Evolutionary conservation across 257 asterid genomes (phyloP).

Genomic region (Nicotiana noctiflora): DNA sequence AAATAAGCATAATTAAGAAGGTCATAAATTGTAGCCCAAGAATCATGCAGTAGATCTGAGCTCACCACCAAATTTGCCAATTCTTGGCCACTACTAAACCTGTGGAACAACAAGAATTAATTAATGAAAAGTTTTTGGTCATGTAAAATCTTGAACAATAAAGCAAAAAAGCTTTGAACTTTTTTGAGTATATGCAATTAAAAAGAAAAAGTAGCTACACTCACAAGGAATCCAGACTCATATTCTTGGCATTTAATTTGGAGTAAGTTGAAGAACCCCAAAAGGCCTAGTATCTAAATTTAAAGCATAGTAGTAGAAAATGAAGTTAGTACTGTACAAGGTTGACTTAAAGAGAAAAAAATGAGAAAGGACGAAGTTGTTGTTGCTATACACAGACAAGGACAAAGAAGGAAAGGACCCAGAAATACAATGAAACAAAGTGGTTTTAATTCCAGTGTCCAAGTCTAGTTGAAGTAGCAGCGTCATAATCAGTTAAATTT

Average conservation of each 20-base stretch:
- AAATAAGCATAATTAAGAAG: not conserved
- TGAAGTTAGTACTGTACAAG: not conserved
- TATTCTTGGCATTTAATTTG: not conserved
- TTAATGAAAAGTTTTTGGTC: not conserved
- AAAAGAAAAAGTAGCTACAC: not conserved
- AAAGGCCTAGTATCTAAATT: not conserved
- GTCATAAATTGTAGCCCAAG: slow-evolving; percentile 16
- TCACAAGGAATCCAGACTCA: slow-evolving; percentile 7
- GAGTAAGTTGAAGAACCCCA: not conserved
- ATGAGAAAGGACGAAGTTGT: not conserved
- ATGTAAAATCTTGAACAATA: no score
- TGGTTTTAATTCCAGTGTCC: not conserved
- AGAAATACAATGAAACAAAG: not conserved
- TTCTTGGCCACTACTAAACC: slow-evolving; percentile 19
- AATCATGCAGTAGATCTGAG: slow-evolving; percentile 17
- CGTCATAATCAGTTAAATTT: not conserved
- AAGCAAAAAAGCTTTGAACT: no score
- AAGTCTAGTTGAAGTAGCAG: not conserved
- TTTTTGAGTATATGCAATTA: not conserved
- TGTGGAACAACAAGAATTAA: not conserved
- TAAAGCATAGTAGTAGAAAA: not conserved
- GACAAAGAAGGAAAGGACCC: not conserved
- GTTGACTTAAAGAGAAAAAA: not conserved
- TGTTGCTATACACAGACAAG: not conserved
- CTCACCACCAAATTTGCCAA: slow-evolving; percentile 11